These are phyloP conservation scores for Rhynchosporium graminicola DNA, from an alignment of 2,329 filamentous ascomycete species.

Conservation along the genomic window DNA sequence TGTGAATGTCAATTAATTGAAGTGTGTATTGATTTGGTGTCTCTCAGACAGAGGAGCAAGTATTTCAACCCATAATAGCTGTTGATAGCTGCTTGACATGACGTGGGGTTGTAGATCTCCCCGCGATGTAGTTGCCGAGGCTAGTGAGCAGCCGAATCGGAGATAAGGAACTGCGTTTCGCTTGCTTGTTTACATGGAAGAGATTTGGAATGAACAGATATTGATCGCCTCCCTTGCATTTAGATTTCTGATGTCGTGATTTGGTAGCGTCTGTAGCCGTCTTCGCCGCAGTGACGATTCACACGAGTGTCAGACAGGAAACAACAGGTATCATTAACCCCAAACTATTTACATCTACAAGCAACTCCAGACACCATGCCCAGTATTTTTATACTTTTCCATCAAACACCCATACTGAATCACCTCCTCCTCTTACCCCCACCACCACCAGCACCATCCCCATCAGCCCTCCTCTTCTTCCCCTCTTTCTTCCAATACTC, in stretches of 20 bases:
- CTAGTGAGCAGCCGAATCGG: slow-evolving; percentile 6
- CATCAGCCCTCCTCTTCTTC: slow-evolving; percentile 67
- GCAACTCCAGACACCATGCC: neutral
- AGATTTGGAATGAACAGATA: neutral
- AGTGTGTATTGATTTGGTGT: neutral
- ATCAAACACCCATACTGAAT: slow-evolving; percentile 5
- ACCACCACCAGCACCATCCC: slow-evolving; percentile 51
- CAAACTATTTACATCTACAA: slow-evolving; percentile 15
- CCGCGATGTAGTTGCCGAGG: slow-evolving; percentile 11
- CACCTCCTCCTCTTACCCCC: slow-evolving; percentile 36
- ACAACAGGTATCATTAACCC: slow-evolving; percentile 14
- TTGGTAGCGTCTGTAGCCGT: no score
- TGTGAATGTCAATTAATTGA: slow-evolving; percentile 7
- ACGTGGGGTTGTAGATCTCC: neutral
- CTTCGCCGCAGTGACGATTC: no score
- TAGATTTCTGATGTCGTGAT: neutral
- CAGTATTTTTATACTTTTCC: no score
- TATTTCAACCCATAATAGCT: slow-evolving; percentile 12
- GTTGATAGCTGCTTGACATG: slow-evolving; percentile 8
- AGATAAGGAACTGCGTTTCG: neutral
- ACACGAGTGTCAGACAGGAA: neutral
- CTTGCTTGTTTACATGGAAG: neutral
- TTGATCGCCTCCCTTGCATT: neutral
- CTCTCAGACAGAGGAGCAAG: neutral
- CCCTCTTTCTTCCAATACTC: slow-evolving; percentile 94